Evolutionary conservation across 2,329 filamentous ascomycete genomes (phyloP).

Genomic region (Penicillium sp.): DNA sequence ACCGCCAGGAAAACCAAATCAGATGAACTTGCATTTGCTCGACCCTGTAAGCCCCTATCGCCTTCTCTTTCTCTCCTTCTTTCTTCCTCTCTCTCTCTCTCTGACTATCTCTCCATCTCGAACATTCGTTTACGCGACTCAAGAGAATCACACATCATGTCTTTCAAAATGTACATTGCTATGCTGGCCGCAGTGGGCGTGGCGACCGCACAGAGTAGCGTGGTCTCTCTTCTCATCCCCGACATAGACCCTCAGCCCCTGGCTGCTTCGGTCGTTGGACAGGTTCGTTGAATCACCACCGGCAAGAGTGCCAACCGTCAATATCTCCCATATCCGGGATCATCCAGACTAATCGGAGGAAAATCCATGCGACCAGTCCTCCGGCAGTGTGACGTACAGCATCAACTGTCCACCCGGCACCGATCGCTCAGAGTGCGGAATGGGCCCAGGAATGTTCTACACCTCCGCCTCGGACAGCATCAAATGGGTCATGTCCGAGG

Average conservation of each 20-base stretch:
- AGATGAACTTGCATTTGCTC: too few relatives aligned
- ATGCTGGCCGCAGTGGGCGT: slow-evolving; percentile 14
- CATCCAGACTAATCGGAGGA: too few relatives aligned
- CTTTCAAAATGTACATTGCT: not conserved
- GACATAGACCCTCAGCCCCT: slow-evolving; percentile 19
- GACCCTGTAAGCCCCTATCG: too few relatives aligned
- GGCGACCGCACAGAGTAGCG: slow-evolving; percentile 13
- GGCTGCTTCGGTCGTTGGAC: slow-evolving; percentile 21
- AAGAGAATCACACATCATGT: not conserved
- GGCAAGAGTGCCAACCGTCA: not conserved
- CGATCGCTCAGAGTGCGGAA: slow-evolving; percentile 20
- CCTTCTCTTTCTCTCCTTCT: not conserved
- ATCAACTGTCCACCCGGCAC: slow-evolving; percentile 22
- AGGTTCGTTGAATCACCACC: slow-evolving; percentile 12
- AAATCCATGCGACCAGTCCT: slow-evolving; percentile 9
- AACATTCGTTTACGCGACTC: not conserved
- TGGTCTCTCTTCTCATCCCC: slow-evolving; percentile 23
- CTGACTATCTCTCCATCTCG: not conserved
- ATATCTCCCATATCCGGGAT: too few relatives aligned
- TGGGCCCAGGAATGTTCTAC: slow-evolving; percentile 22
- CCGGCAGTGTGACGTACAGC: slow-evolving; percentile 22
- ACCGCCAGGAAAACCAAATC: too few relatives aligned
- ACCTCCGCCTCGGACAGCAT: slow-evolving; percentile 14
- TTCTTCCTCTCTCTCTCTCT: not conserved
- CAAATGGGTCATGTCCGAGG: slow-evolving; percentile 1